Percentiles rank a stretch among this genome's conserved stretches.
Evolutionary conservation across 2,329 filamentous ascomycete genomes (phyloP).

Genomic region (Fusarium pseudoanthophilum): DNA sequence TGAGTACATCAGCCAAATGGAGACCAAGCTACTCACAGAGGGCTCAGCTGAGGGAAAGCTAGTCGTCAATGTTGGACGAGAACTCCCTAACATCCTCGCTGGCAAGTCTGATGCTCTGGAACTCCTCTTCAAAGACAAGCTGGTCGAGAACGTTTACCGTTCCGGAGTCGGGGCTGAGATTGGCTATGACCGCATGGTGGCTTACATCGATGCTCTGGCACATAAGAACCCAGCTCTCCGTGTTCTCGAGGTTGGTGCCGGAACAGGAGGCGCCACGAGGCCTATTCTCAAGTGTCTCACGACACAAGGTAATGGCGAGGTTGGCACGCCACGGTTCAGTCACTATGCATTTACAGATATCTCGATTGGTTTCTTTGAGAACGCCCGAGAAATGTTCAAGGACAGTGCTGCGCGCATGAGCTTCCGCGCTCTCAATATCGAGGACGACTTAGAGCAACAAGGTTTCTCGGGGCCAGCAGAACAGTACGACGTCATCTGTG

Average conservation of each 20-base stretch:
- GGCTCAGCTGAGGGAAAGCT: neutral
- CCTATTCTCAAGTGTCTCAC: neutral
- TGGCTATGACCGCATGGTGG: neutral
- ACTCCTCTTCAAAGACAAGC: slow-evolving; percentile 8
- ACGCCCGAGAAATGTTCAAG: slow-evolving; percentile 3
- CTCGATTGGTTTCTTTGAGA: slow-evolving; percentile 5
- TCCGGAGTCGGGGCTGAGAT: slow-evolving; percentile 2
- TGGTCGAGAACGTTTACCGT: slow-evolving; percentile 2
- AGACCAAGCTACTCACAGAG: neutral
- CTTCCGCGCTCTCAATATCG: slow-evolving; percentile 6
- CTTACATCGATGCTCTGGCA: neutral
- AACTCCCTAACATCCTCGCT: neutral
- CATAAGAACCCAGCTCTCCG: slow-evolving; percentile 1
- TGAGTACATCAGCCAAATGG: neutral
- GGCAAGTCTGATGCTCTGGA: slow-evolving; percentile 1
- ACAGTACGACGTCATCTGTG: slow-evolving; percentile 4
- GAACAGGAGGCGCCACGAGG: neutral
- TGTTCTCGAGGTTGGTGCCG: neutral
- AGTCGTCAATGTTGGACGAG: slow-evolving; percentile 3
- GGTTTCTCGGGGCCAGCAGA: neutral
- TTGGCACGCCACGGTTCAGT: neutral
- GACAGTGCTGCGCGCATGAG: neutral
- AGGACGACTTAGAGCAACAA: neutral
- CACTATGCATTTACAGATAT: slow-evolving; percentile 5
- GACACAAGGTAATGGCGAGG: neutral